Conservation (phyloP, 768 basidiomycete genomes). For the Auricularia heimuer region DNA sequence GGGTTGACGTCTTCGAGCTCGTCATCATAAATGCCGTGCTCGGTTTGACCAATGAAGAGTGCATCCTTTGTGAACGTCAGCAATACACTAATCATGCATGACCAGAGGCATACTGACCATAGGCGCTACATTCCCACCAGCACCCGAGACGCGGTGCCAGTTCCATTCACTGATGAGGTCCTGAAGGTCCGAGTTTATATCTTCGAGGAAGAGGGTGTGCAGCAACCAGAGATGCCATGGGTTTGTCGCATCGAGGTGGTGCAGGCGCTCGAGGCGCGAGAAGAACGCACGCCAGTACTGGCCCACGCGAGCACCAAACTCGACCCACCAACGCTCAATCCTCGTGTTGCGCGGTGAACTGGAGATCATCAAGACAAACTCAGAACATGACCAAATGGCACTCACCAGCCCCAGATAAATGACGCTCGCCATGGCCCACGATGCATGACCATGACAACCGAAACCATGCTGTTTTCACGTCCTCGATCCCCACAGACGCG, state of each 20-base stretch:
- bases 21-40: conserved; percentile 6
- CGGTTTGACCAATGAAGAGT: conserved; percentile 4
- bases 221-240: conserved; percentile 11
- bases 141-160: conserved; percentile 11
- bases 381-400: background rate
- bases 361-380: too few species aligned
- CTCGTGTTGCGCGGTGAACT: conserved; percentile 13
- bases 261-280: conserved; percentile 9
- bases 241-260: conserved; percentile 8
- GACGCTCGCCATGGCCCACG: conserved; percentile 21
- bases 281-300: conserved; percentile 11
- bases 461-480: conserved; percentile 25
- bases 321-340: conserved; percentile 13
- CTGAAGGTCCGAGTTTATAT: conserved; percentile 11
- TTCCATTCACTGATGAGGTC: conserved; percentile 14
- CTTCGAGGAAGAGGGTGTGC: conserved; percentile 12
- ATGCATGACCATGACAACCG: conserved; percentile 26
- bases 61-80: conserved; percentile 5
- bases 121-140: conserved; percentile 13
- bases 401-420: conserved; percentile 22
- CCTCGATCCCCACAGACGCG: conserved; percentile 26
- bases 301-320: conserved; percentile 12
- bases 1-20: conserved; percentile 9
- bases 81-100: background rate
- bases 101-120: conserved; percentile 6